These are phyloP conservation scores for Phycomyces nitens DNA, from an alignment of 192 early-diverging fungal species.

Conservation along the genomic window DNA sequence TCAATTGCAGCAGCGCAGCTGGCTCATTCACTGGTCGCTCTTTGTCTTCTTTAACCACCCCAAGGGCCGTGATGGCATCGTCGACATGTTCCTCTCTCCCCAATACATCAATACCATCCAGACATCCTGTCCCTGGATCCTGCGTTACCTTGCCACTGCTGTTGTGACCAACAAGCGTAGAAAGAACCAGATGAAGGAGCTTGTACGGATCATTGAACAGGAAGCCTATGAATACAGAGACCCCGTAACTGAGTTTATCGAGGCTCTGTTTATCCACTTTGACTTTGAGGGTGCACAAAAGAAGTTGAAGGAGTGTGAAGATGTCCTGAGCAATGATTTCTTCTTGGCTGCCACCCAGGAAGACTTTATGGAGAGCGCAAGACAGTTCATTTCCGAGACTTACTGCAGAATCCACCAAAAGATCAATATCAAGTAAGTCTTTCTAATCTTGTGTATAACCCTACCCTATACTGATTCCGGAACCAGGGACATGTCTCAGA, in stretches of 20 bases:
- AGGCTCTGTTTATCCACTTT: constrained; percentile 88
- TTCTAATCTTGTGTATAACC: too few relatives aligned
- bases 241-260: constrained; percentile 92
- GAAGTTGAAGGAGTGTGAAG: constrained; percentile 85
- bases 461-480: too few relatives aligned
- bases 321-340: constrained; percentile 84
- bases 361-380: constrained; percentile 93
- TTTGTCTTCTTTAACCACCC: constrained; percentile 99
- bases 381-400: constrained; percentile 92
- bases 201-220: constrained; percentile 86
- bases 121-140: constrained; percentile 93
- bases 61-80: constrained; percentile 89
- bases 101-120: constrained; percentile 97
- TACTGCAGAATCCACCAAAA: constrained; percentile 97
- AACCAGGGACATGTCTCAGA: constrained; percentile 75
- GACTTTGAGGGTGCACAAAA: constrained; percentile 90
- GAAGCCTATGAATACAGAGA: constrained; percentile 82
- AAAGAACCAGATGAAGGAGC: constrained; percentile 82
- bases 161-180: constrained; percentile 89
- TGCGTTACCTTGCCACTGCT: constrained; percentile 91
- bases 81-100: constrained; percentile 89
- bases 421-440: constrained; percentile 73
- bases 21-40: constrained; percentile 95
- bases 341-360: constrained; percentile 85
- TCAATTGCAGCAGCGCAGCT: constrained; percentile 89